Conservation (phyloP, 129 eudicot species). For the Saposhnikovia divaricata region DNA sequence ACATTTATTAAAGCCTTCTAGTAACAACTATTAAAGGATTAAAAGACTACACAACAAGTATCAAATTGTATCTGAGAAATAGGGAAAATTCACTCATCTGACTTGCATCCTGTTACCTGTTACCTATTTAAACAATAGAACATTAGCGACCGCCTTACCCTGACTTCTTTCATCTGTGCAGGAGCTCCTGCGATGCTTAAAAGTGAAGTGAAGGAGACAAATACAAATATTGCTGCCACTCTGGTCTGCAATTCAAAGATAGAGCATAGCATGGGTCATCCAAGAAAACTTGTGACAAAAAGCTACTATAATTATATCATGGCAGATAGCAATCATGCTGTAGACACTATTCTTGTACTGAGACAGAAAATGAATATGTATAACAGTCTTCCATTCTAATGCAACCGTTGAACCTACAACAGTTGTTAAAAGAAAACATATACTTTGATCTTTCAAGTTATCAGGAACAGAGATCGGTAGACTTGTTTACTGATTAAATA, state of each 20-base stretch:
- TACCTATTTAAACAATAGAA: not conserved
- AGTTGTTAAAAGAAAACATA: not conserved
- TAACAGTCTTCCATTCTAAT: not conserved
- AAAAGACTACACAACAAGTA: not conserved
- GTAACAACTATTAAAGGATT: not conserved
- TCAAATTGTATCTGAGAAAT: not conserved
- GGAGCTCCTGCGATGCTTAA: constrained; percentile 74
- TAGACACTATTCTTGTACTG: not conserved
- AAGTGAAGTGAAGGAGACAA: constrained; percentile 72
- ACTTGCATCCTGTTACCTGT: not conserved
- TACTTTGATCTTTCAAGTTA: not conserved
- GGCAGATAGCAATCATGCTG: not conserved
- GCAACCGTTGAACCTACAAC: not conserved
- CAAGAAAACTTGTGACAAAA: not conserved
- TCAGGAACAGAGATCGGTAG: not conserved
- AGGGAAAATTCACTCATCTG: too few relatives aligned
- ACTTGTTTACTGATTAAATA: not conserved
- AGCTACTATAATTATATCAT: not conserved
- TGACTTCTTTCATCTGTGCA: constrained; percentile 70
- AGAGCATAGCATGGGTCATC: not conserved
- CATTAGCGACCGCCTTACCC: constrained; percentile 35
- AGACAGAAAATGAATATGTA: not conserved
- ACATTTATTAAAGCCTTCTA: not conserved
- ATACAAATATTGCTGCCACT: constrained; percentile 80
- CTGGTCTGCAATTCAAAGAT: constrained; percentile 50